Percentiles rank a stretch among this genome's conserved stretches.
phyloP scores from a whole-genome alignment of 169 alveolate genomes.

The Plasmodium adleri region DNA sequence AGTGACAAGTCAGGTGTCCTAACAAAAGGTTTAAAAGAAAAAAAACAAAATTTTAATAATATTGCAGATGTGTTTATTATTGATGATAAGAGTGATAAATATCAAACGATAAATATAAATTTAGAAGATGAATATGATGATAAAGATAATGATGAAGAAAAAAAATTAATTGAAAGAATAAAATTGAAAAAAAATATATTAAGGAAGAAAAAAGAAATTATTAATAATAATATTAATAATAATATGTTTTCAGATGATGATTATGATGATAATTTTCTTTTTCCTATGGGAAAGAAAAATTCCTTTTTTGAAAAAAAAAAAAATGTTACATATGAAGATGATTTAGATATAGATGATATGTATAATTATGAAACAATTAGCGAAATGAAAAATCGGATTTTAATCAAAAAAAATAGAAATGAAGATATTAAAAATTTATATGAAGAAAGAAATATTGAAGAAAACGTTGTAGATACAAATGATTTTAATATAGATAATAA shows the following conservation, averaged over 20 bases:
- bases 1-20: too few relatives aligned
- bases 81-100: not conserved
- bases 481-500: not conserved
- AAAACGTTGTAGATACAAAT: not conserved
- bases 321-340: slow-evolving; percentile 15
- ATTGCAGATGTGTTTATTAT: not conserved
- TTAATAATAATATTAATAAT: not conserved
- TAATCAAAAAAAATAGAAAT: slow-evolving; percentile 59
- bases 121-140: slow-evolving; percentile 22
- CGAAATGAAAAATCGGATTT: slow-evolving; percentile 52
- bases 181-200: slow-evolving; percentile 62
- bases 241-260: not conserved
- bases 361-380: slow-evolving; percentile 61
- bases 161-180: slow-evolving; percentile 55
- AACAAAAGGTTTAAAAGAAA: too few relatives aligned
- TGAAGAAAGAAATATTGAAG: not conserved
- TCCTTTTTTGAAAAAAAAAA: not conserved
- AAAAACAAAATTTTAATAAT: not conserved
- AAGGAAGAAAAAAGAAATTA: slow-evolving; percentile 48
- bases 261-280: not conserved
- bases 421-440: slow-evolving; percentile 14
- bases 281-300: not conserved
- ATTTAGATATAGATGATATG: slow-evolving; percentile 41
- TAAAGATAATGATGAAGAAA: slow-evolving; percentile 70
- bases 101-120: not conserved